Evolutionary conservation across 192 early-diverging fungal species (phyloP).

Genomic region (Fimicolochytrium jonesii): DNA sequence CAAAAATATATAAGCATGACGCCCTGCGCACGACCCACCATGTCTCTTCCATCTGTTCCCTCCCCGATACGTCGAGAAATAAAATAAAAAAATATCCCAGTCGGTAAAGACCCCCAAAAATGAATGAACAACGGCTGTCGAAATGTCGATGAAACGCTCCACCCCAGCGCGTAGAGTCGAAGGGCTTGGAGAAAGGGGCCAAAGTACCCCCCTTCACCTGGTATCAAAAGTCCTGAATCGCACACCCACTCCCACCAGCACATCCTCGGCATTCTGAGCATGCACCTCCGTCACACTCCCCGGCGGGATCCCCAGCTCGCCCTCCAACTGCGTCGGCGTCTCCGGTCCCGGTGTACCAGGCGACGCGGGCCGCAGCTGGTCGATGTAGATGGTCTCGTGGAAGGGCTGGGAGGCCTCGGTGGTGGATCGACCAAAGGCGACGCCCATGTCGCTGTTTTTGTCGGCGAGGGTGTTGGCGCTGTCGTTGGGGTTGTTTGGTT

Average conservation of each 20-base stretch:
- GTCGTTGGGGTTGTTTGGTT: not conserved
- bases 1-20: too few species aligned
- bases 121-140: too few species aligned
- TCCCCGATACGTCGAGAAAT: too few species aligned
- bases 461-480: constrained; percentile 2
- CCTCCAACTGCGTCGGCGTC: not conserved
- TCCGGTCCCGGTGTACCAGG: not conserved
- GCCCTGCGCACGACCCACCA: too few species aligned
- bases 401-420: not conserved
- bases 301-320: constrained; percentile 2
- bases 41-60: too few species aligned
- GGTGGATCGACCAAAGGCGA: not conserved
- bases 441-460: not conserved
- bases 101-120: too few species aligned
- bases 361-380: not conserved
- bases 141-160: too few species aligned
- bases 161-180: too few species aligned
- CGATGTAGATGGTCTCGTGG: not conserved
- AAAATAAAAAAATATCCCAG: too few species aligned
- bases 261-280: not conserved
- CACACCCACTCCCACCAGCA: not conserved
- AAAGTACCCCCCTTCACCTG: too few species aligned
- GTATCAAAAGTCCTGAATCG: constrained; percentile 6
- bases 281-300: not conserved
- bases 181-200: too few species aligned